Evolutionary conservation across 495 filamentous ascomycete species (phyloP), one percentile per base, ranked within the genome.

Genomic region (Hypomontagnella monticulosa): DNA sequence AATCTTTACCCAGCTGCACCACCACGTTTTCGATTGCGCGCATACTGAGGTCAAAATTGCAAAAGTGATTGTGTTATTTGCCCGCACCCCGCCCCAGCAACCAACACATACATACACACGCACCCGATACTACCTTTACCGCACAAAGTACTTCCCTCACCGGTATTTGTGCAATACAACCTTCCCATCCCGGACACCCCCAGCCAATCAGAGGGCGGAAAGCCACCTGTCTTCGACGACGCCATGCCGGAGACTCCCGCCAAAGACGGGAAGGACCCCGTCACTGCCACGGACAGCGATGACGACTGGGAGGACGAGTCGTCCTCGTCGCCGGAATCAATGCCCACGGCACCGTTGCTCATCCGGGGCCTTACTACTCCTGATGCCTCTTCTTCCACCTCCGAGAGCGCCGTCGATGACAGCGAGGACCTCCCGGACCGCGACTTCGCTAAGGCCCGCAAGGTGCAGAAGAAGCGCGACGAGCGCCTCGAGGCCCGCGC

Each of bases 341-440:
- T 6, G 6, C 23, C 23, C 3, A n/a, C 12, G 23, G 27, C 44
- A n/a, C 44, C 23, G 44, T 1, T 33, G 4, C 23, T 27, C 20
- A 48, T 23, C 7, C 27, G 30, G 5, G 46, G 23, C 6, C 23
- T 27, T 27, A 27, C 23, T n/a, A n/a, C n/a, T n/a, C n/a, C n/a
- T n/a, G n/a, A n/a, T n/a, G n/a, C n/a, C n/a, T 11, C 33, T 36
- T 36, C 33, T 38, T 38, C 20, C 2, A 27, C 27, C 1, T n/a
- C 49, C 19, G 63, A 68, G 41, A 63, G 50, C 19, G 60, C 63
- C 8, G 66, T 66, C 6, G 71, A 74, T 27, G 61, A 71, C 52
- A 57, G 56, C 20, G 69, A 74, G 49, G 59, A 70, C 46, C 18
- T 71, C 1, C 32, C 53, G 5, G 60, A 63, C 15, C 48, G 60